Evolutionary conservation across 2,329 filamentous ascomycete genomes (phyloP).

Genomic region (Aspergillus sp.): DNA sequence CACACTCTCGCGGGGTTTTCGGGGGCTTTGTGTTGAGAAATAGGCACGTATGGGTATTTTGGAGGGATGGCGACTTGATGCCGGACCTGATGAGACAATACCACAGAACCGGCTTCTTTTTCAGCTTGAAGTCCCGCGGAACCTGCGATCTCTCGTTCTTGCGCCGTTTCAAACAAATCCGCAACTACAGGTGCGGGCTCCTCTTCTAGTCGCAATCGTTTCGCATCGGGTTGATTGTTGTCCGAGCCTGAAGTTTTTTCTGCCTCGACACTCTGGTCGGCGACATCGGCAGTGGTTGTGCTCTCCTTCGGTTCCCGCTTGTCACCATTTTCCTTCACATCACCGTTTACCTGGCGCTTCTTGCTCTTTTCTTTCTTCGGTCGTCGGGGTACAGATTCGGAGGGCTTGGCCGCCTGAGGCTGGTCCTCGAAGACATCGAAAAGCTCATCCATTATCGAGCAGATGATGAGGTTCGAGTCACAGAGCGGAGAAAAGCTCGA

Average conservation of each 20-base stretch:
- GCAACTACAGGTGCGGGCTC: slow-evolving; percentile 80
- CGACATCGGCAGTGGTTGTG: slow-evolving; percentile 21
- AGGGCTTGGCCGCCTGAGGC: slow-evolving; percentile 46
- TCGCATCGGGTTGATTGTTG: slow-evolving; percentile 44
- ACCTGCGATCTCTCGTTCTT: slow-evolving; percentile 84
- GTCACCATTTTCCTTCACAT: slow-evolving; percentile 58
- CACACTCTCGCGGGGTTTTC: slow-evolving; percentile 80
- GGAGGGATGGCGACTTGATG: slow-evolving; percentile 95
- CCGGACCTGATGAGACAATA: slow-evolving; percentile 94
- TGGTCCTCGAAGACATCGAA: slow-evolving; percentile 79
- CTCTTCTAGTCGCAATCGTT: slow-evolving; percentile 52
- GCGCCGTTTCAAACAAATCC: slow-evolving; percentile 91
- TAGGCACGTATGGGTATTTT: slow-evolving; percentile 91
- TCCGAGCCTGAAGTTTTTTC: slow-evolving; percentile 19
- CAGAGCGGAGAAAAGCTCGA: slow-evolving; percentile 16
- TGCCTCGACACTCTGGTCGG: slow-evolving; percentile 18
- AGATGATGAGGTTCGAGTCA: slow-evolving; percentile 14
- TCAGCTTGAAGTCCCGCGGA: slow-evolving; percentile 66
- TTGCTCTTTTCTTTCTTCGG: slow-evolving; percentile 65
- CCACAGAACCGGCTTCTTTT: slow-evolving; percentile 65
- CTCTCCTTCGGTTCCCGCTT: slow-evolving; percentile 34
- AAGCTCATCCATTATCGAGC: slow-evolving; percentile 67
- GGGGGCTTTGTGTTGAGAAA: slow-evolving; percentile 90
- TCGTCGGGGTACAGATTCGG: slow-evolving; percentile 35
- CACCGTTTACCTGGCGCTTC: slow-evolving; percentile 83